Evolutionary conservation across 306 rosid genomes (phyloP).

Genomic region (Vachellia collinsii): DNA sequence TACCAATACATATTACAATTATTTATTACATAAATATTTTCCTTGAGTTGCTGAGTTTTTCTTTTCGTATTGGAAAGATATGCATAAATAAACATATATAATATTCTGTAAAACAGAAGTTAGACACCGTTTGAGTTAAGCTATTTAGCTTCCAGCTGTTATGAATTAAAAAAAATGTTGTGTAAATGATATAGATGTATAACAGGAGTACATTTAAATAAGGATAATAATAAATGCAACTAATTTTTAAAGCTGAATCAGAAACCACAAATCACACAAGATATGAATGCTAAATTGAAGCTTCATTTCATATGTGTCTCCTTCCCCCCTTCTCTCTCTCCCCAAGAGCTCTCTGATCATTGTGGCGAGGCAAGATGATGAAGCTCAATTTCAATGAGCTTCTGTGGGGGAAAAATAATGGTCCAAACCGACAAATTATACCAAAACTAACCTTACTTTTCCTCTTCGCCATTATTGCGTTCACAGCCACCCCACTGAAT

Average conservation of each 20-base stretch:
- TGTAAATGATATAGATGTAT: not conserved
- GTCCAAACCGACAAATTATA: conserved; percentile 40
- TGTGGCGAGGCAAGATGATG: conserved; percentile 44
- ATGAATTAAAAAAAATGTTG: no score
- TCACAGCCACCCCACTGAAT: conserved; percentile 27
- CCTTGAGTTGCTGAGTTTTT: not conserved
- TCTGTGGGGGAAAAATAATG: conserved; percentile 54
- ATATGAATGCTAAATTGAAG: conserved; percentile 31
- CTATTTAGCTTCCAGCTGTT: no score
- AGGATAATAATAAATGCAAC: not conserved
- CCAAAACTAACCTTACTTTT: conserved; percentile 56
- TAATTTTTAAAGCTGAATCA: not conserved
- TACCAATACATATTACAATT: not conserved
- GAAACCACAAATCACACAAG: not conserved
- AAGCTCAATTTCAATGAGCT: conserved; percentile 58
- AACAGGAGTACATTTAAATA: not conserved
- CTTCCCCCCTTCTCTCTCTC: conserved; percentile 12
- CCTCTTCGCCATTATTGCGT: conserved; percentile 54
- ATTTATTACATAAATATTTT: no score
- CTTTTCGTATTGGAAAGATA: not conserved
- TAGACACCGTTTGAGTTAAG: no score
- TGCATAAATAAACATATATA: no score
- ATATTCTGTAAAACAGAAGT: no score
- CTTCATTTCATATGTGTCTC: not conserved
- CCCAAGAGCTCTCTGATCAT: not conserved